A percentile compares a stretch with the other conserved stretches of the same genome.
phyloP scores from a whole-genome alignment of 2,329 filamentous ascomycete species.

The Sporothrix schenckii region DNA sequence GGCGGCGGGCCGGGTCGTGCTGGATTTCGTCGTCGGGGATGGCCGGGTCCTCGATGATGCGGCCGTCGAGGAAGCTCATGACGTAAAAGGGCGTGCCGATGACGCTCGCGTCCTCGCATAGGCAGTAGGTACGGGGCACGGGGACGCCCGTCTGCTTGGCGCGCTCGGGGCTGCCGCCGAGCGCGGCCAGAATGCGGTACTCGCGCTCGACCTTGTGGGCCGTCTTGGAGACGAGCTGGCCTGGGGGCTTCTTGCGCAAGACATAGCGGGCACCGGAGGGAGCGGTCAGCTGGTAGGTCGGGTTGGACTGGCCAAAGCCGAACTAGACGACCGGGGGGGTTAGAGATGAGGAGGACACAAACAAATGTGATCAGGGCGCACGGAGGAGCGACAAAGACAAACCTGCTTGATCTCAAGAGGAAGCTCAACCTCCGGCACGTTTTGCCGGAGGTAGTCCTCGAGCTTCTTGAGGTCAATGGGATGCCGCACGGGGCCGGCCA shows the following conservation, averaged over 20 bases:
- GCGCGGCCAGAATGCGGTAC: slow-evolving; percentile 84
- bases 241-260: slow-evolving; percentile 97
- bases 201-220: slow-evolving; percentile 97
- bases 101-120: slow-evolving; percentile 80
- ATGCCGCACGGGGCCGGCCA: slow-evolving; percentile 89
- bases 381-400: slow-evolving; percentile 47
- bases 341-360: slow-evolving; percentile 27
- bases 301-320: slow-evolving; percentile 95
- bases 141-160: slow-evolving; percentile 69
- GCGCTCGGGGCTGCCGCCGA: slow-evolving; percentile 52
- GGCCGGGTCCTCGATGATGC: slow-evolving; percentile 87
- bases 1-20: slow-evolving; percentile 51
- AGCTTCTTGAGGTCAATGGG: slow-evolving; percentile 82
- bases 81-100: slow-evolving; percentile 95
- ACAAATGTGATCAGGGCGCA: neutral
- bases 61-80: slow-evolving; percentile 92
- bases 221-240: slow-evolving; percentile 85
- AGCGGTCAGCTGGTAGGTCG: slow-evolving; percentile 87
- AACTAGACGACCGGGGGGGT: slow-evolving; percentile 62
- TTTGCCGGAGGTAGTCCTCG: slow-evolving; percentile 72
- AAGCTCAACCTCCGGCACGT: slow-evolving; percentile 81
- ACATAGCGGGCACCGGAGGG: slow-evolving; percentile 74
- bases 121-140: slow-evolving; percentile 77
- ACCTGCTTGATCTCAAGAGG: slow-evolving; percentile 91
- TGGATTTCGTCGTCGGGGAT: slow-evolving; percentile 65